Evolutionary conservation across 176 grass and related monocot genomes (phyloP).

Genomic region (Ensete glaucum): DNA sequence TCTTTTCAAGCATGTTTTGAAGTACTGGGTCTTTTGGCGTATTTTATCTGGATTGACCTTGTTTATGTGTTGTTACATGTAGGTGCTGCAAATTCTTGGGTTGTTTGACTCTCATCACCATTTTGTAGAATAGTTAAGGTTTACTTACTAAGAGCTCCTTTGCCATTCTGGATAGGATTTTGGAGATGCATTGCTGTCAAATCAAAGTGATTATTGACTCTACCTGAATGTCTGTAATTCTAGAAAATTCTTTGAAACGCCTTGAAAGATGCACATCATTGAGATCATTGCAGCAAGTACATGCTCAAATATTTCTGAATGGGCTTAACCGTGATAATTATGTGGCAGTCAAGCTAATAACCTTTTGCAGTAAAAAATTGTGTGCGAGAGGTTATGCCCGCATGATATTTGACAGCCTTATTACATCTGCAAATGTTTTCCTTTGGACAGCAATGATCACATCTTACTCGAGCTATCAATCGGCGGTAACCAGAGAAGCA

Average conservation of each 20-base stretch:
- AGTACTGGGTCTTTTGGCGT: no score
- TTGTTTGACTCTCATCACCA: not conserved
- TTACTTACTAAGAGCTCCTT: not conserved
- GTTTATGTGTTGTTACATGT: not conserved
- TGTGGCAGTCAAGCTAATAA: constrained; percentile 35
- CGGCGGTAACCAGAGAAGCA: constrained; percentile 14
- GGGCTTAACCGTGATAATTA: constrained; percentile 29
- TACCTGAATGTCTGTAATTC: not conserved
- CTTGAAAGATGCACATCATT: constrained; percentile 21
- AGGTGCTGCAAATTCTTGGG: not conserved
- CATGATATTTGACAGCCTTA: constrained; percentile 30
- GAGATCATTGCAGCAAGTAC: constrained; percentile 30
- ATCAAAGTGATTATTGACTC: not conserved
- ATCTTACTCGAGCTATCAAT: constrained; percentile 32
- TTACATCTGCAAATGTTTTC: constrained; percentile 34
- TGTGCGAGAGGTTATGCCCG: constrained; percentile 21
- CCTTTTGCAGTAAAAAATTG: constrained; percentile 23
- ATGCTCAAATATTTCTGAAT: constrained; percentile 35
- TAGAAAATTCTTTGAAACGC: constrained; percentile 13
- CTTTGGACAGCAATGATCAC: constrained; percentile 34
- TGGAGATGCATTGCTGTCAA: not conserved
- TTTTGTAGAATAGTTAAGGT: not conserved
- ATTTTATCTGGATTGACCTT: no score
- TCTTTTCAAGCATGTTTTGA: not conserved
- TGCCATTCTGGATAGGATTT: not conserved